Evolutionary conservation across 768 basidiomycete genomes (phyloP), one percentile per base, ranked within the genome.

Genomic region (Tricholoma bakamatsutake): DNA sequence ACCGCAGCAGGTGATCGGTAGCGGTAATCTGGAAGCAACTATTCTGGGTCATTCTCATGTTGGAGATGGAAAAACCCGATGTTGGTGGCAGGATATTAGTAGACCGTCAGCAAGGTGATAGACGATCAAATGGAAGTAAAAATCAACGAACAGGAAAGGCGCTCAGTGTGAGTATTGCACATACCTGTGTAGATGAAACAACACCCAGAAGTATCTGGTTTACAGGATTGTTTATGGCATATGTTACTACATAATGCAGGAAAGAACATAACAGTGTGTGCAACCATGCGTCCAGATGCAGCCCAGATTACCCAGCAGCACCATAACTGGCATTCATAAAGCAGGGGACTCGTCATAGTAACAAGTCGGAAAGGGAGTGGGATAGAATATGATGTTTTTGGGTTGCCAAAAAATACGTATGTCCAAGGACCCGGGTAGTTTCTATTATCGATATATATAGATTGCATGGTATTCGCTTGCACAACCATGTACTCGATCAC

Each of bases 251-350:
- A 56, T 5, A 76, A 17, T 0, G 64, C 57, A 9, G 79, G 78
- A 45, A 80, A 66, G 1, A 64, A 53, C 5, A 69, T 65, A 2
- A 71, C 72, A 3, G 67, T 46, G 57, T 70, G 69, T 8, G 73
- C 71, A 13, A 67, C 56, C 0, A 34, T 17, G 13, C 55, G 61
- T 15, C 74, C 75, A 11, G 69, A 71, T 2, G 69, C 69, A 39
- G 66, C 64, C 74, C 77, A 79, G 21, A 79, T 76, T 12, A 78
- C 71, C 69, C 72, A 76, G 59, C 77, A 79, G 18, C 77, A 66
- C 76, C 76, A 79, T 30, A 79, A 62, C 77, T 53, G 17, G 18
- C 10, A 15, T 28, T 39, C 24, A 17, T 47, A 51, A 35, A 43
- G 1, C 9, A 27, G 17, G 17, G 13, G 11, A n/a, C 18, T 33